Evolutionary conservation across 2,329 filamentous ascomycete genomes (phyloP), one percentile per base, ranked within the genome.

Genomic region (Fusarium armeniacum): DNA sequence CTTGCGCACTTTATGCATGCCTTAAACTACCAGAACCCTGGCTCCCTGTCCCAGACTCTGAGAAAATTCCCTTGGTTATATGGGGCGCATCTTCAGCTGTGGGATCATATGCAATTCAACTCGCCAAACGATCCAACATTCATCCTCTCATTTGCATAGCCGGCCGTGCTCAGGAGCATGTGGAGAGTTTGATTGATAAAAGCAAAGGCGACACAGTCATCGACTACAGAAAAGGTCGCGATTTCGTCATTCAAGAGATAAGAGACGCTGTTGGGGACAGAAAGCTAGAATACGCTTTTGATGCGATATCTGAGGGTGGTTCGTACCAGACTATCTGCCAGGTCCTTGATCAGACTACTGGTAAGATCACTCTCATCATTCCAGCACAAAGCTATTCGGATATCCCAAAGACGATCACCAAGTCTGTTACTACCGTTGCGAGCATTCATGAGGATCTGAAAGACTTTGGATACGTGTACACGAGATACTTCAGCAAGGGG

Each of bases 71-170:
- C 2, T 46, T 70, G 1, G 33, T 70, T 1, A 64, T 70, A 1
- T 70, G 66, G 62, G 67, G 67, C 2, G 67, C 66, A 12, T 70
- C 67, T 8, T 70, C 67, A 15, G 53, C 67, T 1, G 67, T 70
- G 0, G 67, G 67, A 3, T 68, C 67, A 0, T 70, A 68, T 2
- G 50, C 67, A 1, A 20, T 70, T 1, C 62, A 70, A 13, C 30
- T 70, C 3, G 67, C 67, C 1, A 46, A 44, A 11, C 68, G 22
- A 2, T 64, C 62, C 2, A 70, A 70, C 2, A 59, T 70, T 1
- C 67, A 70, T 1, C 67, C 67, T 1, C 58, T 70, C 22, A 70
- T 70, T 2, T 70, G 67, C 33, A 18, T 70, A 18, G 67, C 67
- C 15, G 67, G 67, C 20, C 50, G 58, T 5, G 63, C 66, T 1